Evolutionary conservation across 2,329 filamentous ascomycete genomes (phyloP).

Genomic region (Colletotrichum falcatum): DNA sequence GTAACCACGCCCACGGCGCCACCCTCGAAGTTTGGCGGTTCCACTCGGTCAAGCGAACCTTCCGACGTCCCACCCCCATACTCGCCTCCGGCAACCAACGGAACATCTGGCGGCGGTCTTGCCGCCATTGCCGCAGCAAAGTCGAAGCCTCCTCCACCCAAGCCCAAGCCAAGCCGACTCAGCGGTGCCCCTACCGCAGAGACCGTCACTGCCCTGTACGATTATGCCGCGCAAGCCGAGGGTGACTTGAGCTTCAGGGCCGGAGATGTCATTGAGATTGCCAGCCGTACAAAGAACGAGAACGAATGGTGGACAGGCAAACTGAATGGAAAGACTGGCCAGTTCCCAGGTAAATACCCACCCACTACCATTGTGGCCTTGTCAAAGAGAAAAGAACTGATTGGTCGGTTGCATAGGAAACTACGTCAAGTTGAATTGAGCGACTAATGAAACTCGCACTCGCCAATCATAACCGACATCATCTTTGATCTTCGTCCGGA

Average conservation of each 20-base stretch:
- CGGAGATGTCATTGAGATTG: constrained; percentile 91
- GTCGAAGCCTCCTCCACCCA: constrained; percentile 78
- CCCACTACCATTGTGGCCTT: not conserved
- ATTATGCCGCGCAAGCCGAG: constrained; percentile 95
- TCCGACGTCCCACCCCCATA: constrained; percentile 76
- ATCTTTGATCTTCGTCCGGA: constrained; percentile 22
- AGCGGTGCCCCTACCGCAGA: constrained; percentile 75
- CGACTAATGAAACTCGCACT: constrained; percentile 42
- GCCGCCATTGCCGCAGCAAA: constrained; percentile 65
- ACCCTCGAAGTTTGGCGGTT: constrained; percentile 50
- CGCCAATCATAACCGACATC: constrained; percentile 10
- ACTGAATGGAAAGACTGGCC: constrained; percentile 82
- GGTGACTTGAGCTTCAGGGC: constrained; percentile 92
- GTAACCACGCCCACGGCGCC: constrained; percentile 38
- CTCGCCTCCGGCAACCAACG: constrained; percentile 57
- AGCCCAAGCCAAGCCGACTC: constrained; percentile 83
- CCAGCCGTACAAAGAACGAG: constrained; percentile 84
- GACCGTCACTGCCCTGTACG: constrained; percentile 90
- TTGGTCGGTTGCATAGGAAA: constrained; percentile 54
- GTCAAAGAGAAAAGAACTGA: constrained; percentile 44
- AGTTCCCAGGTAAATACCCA: constrained; percentile 84
- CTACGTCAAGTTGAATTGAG: constrained; percentile 61
- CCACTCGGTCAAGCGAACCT: constrained; percentile 55
- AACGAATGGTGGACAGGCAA: constrained; percentile 98
- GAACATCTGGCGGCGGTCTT: constrained; percentile 53